phyloP scores from a whole-genome alignment of 495 filamentous ascomycete species.

The Aspergillus heteromorphus region DNA sequence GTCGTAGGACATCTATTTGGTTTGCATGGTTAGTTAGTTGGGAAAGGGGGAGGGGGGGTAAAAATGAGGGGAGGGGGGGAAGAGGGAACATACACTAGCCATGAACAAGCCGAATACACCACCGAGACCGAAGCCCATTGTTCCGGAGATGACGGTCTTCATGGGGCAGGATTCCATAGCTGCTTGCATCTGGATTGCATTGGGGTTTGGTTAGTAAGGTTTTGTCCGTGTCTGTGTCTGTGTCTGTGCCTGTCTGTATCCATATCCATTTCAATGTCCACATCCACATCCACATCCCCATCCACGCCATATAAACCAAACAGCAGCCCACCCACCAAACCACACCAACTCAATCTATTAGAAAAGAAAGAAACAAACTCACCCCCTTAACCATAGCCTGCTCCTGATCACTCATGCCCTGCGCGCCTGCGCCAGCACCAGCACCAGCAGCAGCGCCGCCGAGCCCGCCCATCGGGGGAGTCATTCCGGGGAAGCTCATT shows the following conservation, averaged over 20 bases:
- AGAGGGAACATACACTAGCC: slow-evolving; percentile 63
- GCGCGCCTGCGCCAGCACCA: slow-evolving; percentile 16
- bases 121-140: slow-evolving; percentile 84
- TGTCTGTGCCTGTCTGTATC: no score
- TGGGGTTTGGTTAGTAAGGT: no score
- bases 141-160: slow-evolving; percentile 77
- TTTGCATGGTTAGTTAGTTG: neutral
- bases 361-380: no score
- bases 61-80: no score
- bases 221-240: no score
- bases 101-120: slow-evolving; percentile 94
- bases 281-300: no score
- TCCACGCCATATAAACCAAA: no score
- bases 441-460: no score
- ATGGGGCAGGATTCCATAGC: slow-evolving; percentile 85
- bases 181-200: slow-evolving; percentile 57
- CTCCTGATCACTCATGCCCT: slow-evolving; percentile 49
- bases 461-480: slow-evolving; percentile 8
- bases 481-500: slow-evolving; percentile 40
- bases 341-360: no score
- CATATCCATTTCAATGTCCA: no score
- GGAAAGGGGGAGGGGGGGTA: neutral
- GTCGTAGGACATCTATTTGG: slow-evolving; percentile 79
- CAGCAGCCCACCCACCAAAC: no score
- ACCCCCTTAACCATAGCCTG: slow-evolving; percentile 51